phyloP scores from a whole-genome alignment of 768 basidiomycete species.

The Auriscalpium orientale region DNA sequence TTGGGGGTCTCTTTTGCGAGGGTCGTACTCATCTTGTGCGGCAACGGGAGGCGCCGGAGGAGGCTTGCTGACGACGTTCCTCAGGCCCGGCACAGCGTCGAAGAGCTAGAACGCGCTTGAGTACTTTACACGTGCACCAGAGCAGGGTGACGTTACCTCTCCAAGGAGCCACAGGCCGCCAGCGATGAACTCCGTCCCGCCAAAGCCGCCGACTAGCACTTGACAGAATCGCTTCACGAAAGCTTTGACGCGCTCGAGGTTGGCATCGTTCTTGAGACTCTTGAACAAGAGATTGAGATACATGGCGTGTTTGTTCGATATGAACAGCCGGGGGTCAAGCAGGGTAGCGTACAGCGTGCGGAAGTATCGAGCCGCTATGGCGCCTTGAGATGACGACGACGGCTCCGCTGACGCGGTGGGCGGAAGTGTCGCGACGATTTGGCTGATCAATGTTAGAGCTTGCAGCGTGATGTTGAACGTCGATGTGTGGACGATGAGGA shows the following conservation, averaged over 20 bases:
- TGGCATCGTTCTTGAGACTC: constrained; percentile 64
- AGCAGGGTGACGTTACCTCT: constrained; percentile 44
- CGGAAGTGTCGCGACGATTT: constrained; percentile 56
- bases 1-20: constrained; percentile 83
- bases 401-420: constrained; percentile 30
- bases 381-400: constrained; percentile 35
- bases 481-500: constrained; percentile 89
- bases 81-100: constrained; percentile 37
- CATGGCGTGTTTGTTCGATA: constrained; percentile 91
- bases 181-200: constrained; percentile 80
- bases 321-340: constrained; percentile 70
- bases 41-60: neutral
- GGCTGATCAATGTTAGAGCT: constrained; percentile 82
- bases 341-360: constrained; percentile 87
- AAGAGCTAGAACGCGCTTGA: constrained; percentile 35
- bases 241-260: constrained; percentile 60
- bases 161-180: constrained; percentile 84
- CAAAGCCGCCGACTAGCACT: constrained; percentile 54
- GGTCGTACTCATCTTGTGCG: constrained; percentile 54
- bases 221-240: constrained; percentile 82
- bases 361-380: constrained; percentile 61
- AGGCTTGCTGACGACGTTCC: constrained; percentile 27
- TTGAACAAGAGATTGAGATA: constrained; percentile 94
- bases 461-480: constrained; percentile 97
- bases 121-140: neutral